Percentiles rank a stretch among this genome's conserved stretches.
These are phyloP conservation scores for Trypanosoma vivax DNA, from an alignment of 208 protist species.

Conservation along the genomic window DNA sequence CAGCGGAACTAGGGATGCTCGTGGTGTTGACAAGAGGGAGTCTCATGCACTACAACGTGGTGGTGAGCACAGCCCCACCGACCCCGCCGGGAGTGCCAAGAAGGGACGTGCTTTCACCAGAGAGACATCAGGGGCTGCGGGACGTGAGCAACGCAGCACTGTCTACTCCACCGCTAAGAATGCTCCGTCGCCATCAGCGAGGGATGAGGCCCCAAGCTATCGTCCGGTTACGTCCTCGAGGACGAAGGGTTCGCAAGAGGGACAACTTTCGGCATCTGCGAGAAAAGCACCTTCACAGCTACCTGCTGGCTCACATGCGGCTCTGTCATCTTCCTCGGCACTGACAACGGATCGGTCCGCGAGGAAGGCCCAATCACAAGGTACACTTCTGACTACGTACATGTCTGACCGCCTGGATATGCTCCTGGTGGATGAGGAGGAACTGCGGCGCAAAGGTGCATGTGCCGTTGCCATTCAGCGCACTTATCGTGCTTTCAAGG, in stretches of 20 bases:
- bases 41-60: background rate
- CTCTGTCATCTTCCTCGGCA: background rate
- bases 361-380: conserved; percentile 6
- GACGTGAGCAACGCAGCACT: background rate
- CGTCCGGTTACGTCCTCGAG: too few relatives aligned
- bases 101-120: background rate
- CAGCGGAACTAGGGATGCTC: too few relatives aligned
- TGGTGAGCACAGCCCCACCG: background rate
- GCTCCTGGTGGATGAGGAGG: conserved; percentile 71
- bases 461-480: conserved; percentile 57
- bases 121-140: background rate
- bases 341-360: background rate
- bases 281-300: too few relatives aligned
- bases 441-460: conserved; percentile 63
- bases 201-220: too few relatives aligned
- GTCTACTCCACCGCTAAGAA: background rate
- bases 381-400: conserved; percentile 37
- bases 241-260: too few relatives aligned
- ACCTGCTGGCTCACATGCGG: too few relatives aligned
- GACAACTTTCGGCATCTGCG: too few relatives aligned
- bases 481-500: conserved; percentile 49
- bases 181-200: too few relatives aligned
- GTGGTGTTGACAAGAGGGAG: background rate
- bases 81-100: background rate
- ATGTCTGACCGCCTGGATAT: conserved; percentile 65